Conservation (phyloP, 2,329 filamentous ascomycete species). For the Emericellopsis cladophorae region DNA sequence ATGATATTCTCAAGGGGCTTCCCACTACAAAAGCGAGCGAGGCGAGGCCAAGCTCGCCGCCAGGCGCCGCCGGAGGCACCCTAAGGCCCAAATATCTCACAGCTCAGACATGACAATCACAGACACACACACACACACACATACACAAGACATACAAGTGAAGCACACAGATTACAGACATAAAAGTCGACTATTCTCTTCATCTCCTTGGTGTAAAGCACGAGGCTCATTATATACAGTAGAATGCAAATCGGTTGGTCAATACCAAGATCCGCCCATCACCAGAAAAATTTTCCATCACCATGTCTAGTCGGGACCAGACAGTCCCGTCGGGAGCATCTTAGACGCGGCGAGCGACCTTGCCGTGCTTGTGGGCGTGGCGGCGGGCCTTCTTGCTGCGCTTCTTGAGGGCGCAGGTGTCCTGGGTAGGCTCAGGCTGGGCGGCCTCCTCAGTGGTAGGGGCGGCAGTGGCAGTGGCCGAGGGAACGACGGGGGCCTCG, state of each 20-base stretch:
- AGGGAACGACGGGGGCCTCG: background rate
- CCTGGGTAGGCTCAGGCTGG: background rate
- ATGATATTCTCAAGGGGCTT: no score
- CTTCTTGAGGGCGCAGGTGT: background rate
- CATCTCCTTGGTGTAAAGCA: background rate
- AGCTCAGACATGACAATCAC: no score
- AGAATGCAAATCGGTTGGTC: background rate
- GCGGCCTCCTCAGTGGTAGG: background rate
- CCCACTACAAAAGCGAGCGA: no score
- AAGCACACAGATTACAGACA: no score
- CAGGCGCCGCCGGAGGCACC: no score
- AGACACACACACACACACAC: no score
- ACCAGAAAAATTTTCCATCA: background rate
- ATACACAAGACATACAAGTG: no score
- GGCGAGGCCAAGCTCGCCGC: no score
- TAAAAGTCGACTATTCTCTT: background rate
- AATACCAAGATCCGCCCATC: background rate
- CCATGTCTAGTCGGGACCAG: background rate
- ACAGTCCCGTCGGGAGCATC: background rate
- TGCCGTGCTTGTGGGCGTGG: background rate
- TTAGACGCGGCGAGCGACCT: background rate
- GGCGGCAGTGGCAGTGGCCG: background rate
- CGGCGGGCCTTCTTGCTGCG: background rate
- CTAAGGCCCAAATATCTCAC: no score
- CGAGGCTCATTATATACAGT: conserved; percentile 3